Percentiles rank a stretch among this genome's conserved stretches.
phyloP scores from a whole-genome alignment of 2,329 filamentous ascomycete genomes.

The Fusarium brevicatenulatum region DNA sequence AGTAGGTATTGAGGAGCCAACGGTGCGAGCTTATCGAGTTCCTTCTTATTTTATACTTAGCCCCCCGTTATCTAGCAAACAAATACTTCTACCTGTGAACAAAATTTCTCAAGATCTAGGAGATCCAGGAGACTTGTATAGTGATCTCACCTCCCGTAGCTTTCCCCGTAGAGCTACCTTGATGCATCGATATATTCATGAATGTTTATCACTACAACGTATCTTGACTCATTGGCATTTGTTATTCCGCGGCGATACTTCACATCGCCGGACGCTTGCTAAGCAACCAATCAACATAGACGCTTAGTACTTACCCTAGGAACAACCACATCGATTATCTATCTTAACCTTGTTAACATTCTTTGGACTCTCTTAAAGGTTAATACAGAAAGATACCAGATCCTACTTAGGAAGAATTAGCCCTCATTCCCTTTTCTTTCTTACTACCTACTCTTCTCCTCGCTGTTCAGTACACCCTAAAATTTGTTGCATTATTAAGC shows the following conservation, averaged over 20 bases:
- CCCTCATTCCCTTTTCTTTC: background rate
- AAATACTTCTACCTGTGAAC: background rate
- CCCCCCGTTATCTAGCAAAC: background rate
- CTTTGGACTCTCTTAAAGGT: background rate
- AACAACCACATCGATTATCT: slow-evolving; percentile 8
- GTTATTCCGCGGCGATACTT: slow-evolving; percentile 12
- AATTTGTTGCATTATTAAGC: slow-evolving; percentile 37
- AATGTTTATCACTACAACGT: background rate
- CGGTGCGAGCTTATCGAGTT: background rate
- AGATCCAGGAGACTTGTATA: background rate
- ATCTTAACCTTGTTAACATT: slow-evolving; percentile 2
- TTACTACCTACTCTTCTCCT: background rate
- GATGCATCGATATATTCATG: background rate
- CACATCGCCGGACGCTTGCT: slow-evolving; percentile 21
- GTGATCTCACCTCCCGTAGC: background rate
- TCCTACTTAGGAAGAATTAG: background rate
- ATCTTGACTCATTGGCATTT: background rate
- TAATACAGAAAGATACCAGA: background rate
- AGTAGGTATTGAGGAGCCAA: background rate
- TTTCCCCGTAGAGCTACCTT: background rate
- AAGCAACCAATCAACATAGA: slow-evolving; percentile 36
- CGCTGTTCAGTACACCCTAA: background rate
- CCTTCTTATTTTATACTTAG: background rate
- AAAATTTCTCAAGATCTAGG: background rate
- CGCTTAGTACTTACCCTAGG: slow-evolving; percentile 38